Evolutionary conservation across 2,329 filamentous ascomycete genomes (phyloP), one percentile per base, ranked within the genome.

Genomic region (Cladosporium sp.): DNA sequence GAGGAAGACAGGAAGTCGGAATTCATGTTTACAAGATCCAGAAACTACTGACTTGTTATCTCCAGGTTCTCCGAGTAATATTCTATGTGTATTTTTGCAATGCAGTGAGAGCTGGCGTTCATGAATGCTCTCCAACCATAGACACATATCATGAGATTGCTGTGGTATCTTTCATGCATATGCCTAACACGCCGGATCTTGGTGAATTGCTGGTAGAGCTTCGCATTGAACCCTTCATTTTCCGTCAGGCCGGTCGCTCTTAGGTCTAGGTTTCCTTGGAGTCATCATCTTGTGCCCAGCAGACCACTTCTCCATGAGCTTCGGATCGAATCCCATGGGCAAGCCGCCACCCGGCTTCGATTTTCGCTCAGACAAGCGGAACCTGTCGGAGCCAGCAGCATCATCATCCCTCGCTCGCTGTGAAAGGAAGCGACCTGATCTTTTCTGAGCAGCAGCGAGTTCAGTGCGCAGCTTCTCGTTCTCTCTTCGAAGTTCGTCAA

Each of bases 271-370:
- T 18, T 35, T 50, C 9, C 48, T 43, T 3, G 48, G 48, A 35
- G 31, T 16, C 48, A 50, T 50, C 48, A 43, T 43, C 48, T 43
- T 31, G 5, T 50, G 48, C 11, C 48, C 48, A 16, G n/a, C 31
- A 4, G 31, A 14, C 48, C 48, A 50, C 48, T 40, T 42, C 32
- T 43, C 48, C 48, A 50, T 43, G 38, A 50, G 28, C 4, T 50
- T 16, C 32, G 48, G 48, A 37, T 50, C 48, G 4, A 50, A 50
- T 9, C 40, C 40, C 48, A 37, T 43, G 9, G 31, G 33, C 40
- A 43, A 22, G 31, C 40, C 40, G 9, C 32, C 40, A 9, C 48
- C 40, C 0, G 16, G 46, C 14, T 14, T 37, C 4, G 40, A 37
- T 16, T 50, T 50, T 18, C 16, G 43, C 16, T 50, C 48, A 14